Evolutionary conservation across 2,329 filamentous ascomycete genomes (phyloP).

Genomic region (Chlorencoelia australis): DNA sequence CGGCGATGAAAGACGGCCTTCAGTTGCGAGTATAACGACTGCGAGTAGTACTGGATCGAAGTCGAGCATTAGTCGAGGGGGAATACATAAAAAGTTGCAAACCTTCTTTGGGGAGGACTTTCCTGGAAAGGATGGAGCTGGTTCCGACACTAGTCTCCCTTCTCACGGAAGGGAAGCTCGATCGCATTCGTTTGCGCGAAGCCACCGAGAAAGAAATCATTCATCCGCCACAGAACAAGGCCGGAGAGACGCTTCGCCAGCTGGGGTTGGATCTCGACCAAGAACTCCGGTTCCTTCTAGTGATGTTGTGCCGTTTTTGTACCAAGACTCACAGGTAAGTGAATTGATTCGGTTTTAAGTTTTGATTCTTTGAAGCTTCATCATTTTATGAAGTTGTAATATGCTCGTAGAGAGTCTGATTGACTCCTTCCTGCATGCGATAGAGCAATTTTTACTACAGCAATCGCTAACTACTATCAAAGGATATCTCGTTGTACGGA

Average conservation of each 20-base stretch:
- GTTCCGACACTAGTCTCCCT: constrained; percentile 60
- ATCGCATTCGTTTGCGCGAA: constrained; percentile 47
- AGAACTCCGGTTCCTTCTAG: constrained; percentile 79
- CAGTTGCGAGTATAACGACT: constrained; percentile 77
- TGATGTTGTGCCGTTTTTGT: constrained; percentile 95
- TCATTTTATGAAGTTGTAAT: too few species aligned
- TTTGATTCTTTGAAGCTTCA: constrained; percentile 1
- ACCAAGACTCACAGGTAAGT: constrained; percentile 73
- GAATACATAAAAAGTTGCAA: constrained; percentile 70
- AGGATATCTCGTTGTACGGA: constrained; percentile 69
- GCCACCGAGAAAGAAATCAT: constrained; percentile 66
- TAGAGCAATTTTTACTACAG: too few species aligned
- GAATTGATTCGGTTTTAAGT: constrained; percentile 6
- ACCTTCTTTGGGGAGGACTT: constrained; percentile 92
- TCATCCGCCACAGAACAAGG: constrained; percentile 62
- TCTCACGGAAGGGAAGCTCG: constrained; percentile 48
- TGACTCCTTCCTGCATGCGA: too few species aligned
- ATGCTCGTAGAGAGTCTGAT: too few species aligned
- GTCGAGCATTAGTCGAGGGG: constrained; percentile 57
- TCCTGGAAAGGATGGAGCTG: constrained; percentile 58
- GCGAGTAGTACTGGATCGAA: constrained; percentile 79
- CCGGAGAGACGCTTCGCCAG: constrained; percentile 59
- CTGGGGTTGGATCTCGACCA: constrained; percentile 53
- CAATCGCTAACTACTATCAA: too few species aligned
- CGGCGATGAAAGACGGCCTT: constrained; percentile 71